phyloP scores from a whole-genome alignment of 129 eudicot species.

The Kitagawia praeruptora region DNA sequence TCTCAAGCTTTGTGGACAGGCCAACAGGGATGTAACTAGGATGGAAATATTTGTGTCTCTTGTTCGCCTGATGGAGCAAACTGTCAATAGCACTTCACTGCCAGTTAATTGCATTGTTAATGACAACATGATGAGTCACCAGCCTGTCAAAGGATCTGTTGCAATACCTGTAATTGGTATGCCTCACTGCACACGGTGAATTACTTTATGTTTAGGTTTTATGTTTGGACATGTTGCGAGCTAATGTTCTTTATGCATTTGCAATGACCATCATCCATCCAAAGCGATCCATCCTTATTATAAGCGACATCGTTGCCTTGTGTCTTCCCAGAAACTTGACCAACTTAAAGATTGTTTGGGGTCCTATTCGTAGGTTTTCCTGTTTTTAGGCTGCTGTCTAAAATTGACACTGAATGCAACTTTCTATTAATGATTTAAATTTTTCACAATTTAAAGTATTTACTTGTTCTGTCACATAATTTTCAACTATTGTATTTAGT shows the following conservation, averaged over 20 bases:
- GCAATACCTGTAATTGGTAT: slow-evolving; percentile 27
- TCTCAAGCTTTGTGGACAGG: slow-evolving; percentile 35
- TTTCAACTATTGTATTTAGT: too few relatives aligned
- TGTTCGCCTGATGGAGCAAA: slow-evolving; percentile 64
- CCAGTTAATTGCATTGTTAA: slow-evolving; percentile 22
- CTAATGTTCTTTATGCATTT: slow-evolving; percentile 16
- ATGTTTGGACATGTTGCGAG: slow-evolving; percentile 65
- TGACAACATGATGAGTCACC: slow-evolving; percentile 23
- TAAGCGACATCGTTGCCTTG: not conserved
- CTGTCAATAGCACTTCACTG: slow-evolving; percentile 22
- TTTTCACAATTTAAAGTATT: not conserved
- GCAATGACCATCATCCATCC: slow-evolving; percentile 58
- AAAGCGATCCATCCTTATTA: not conserved
- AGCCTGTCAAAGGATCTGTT: slow-evolving; percentile 31
- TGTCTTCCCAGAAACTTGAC: not conserved
- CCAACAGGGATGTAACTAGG: slow-evolving; percentile 85
- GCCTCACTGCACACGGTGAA: slow-evolving; percentile 31
- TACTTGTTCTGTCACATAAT: too few relatives aligned
- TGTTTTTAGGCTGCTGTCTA: not conserved
- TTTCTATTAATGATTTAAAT: not conserved
- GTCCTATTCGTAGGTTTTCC: not conserved
- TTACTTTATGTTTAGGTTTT: not conserved
- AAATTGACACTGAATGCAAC: not conserved
- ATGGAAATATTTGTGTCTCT: slow-evolving; percentile 87
- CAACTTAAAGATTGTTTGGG: not conserved